Percentiles rank a stretch among this genome's conserved stretches.
Evolutionary conservation across 768 basidiomycete species (phyloP).

Genomic region (Suillus americanus): DNA sequence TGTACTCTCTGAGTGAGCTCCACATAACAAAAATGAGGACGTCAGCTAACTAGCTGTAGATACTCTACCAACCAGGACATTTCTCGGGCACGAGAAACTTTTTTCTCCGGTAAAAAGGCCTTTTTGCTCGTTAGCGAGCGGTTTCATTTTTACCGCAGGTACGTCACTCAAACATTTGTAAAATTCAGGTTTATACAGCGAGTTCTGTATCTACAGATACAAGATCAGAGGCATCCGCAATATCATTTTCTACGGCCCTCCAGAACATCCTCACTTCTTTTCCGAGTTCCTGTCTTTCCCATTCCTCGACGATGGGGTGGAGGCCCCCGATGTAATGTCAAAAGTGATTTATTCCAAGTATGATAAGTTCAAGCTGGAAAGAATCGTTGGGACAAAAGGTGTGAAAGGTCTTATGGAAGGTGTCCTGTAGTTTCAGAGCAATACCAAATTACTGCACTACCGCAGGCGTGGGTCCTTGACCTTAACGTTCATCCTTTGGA

Average conservation of each 20-base stretch:
- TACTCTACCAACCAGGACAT: conserved; percentile 95
- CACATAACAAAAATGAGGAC: not conserved
- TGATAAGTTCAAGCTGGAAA: conserved; percentile 84
- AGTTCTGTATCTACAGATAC: conserved; percentile 52
- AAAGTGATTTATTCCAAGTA: conserved; percentile 84
- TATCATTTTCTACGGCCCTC: conserved; percentile 89
- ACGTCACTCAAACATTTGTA: conserved; percentile 13
- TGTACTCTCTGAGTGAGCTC: conserved; percentile 83
- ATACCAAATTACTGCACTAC: not conserved
- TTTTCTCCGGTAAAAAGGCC: conserved; percentile 84
- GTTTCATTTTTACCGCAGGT: conserved; percentile 98
- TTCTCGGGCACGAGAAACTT: conserved; percentile 87
- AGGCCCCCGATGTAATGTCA: conserved; percentile 80
- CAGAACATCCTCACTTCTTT: conserved; percentile 90
- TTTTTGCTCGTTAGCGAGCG: conserved; percentile 93
- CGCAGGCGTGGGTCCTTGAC: not conserved
- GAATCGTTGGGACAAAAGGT: conserved; percentile 48
- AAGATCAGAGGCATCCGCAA: conserved; percentile 92
- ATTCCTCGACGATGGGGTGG: conserved; percentile 89
- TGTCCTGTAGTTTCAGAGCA: not conserved
- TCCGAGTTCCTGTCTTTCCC: conserved; percentile 87
- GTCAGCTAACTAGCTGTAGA: conserved; percentile 36
- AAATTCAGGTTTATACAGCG: not conserved
- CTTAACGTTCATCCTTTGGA: not conserved
- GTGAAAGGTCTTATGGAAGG: conserved; percentile 15